Percentiles rank a stretch among this genome's conserved stretches.
These are phyloP conservation scores for Backusella morwellensis DNA, from an alignment of 192 early-diverging fungal genomes.

Conservation along the genomic window DNA sequence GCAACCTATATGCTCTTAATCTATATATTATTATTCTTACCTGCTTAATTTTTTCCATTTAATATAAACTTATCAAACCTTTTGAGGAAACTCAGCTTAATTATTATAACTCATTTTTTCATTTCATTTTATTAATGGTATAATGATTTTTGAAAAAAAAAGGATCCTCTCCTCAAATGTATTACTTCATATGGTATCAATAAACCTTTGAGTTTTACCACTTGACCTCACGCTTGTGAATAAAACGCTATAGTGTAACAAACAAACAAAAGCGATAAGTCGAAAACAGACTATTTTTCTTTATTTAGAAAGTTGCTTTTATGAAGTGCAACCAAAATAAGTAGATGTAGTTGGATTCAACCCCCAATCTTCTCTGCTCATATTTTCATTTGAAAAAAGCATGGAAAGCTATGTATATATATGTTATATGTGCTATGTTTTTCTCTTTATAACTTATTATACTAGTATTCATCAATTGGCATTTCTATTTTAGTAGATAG, in stretches of 20 bases:
- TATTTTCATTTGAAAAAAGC: too few species aligned
- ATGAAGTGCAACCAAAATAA: too few species aligned
- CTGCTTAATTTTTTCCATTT: not conserved
- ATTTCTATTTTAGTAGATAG: not conserved
- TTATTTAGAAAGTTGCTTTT: not conserved
- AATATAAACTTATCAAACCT: not conserved
- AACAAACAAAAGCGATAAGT: not conserved
- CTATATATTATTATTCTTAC: not conserved
- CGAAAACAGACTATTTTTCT: not conserved
- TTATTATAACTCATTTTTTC: not conserved
- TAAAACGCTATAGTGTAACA: not conserved
- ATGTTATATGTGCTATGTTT: too few species aligned
- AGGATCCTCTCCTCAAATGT: not conserved
- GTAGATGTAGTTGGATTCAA: too few species aligned
- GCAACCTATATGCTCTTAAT: not conserved
- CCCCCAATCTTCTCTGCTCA: too few species aligned
- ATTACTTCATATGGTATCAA: not conserved
- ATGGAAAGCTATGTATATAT: too few species aligned
- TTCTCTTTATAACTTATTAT: too few species aligned
- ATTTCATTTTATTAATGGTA: not conserved
- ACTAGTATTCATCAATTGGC: too few species aligned
- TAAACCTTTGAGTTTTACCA: not conserved
- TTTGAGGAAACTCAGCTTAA: not conserved
- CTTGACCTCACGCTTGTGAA: not conserved
- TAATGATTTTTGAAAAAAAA: not conserved